Base-by-base conservation (phyloP, 2,329 filamentous ascomycete species). In the Alternaria arbusti region DNA sequence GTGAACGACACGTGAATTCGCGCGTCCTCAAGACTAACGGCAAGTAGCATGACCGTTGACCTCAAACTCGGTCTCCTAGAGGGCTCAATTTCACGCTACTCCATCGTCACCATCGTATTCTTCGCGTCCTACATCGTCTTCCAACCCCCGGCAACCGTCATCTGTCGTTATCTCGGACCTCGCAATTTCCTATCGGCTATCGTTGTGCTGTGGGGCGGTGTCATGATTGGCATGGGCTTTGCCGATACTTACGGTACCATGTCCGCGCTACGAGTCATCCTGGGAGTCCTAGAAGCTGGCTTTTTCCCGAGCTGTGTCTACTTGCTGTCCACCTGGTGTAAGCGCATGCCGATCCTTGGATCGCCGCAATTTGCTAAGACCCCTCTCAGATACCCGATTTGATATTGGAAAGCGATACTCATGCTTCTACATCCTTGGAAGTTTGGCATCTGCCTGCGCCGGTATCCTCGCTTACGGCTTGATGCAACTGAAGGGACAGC, bases 331-430 rank as follows among this genome's bases (percentile, higher is more conserved):
- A 82, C 80, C 5, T 83, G 81, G 81, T 68, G 63, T 68, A 59
- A 26, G 60, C 32, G n/a, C 6, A 3, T 13, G 4, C 28, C 3
- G 9, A 15, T 20, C 2, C 13, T n/a, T 15, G 11, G 13, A 11
- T 7, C 13, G 10, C 17, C 20, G 5, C 5, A 10, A 20, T 7
- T 26, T 17, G 32, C 47, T 64, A 52, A 66, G 11, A n/a, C 4
- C 12, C 17, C n/a, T 6, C 32, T n/a, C 26, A 67, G 65, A 84
- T 59, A 77, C 79, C 9, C 76, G 82, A 84, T 90, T 87, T 69
- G 90, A 93, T 78, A 84, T 92, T 17, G 89, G 90, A 54, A 90
- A 90, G 76, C 84, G 90, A 54, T 91, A 91, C 73, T 88, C 89
- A 0, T 77, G 86, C 23, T 93, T 93, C 72, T 92, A 91, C 74